A percentile compares a stretch with the other conserved stretches of the same genome.
phyloP scores from a whole-genome alignment of 768 basidiomycete species.

The Suillus discolor region DNA sequence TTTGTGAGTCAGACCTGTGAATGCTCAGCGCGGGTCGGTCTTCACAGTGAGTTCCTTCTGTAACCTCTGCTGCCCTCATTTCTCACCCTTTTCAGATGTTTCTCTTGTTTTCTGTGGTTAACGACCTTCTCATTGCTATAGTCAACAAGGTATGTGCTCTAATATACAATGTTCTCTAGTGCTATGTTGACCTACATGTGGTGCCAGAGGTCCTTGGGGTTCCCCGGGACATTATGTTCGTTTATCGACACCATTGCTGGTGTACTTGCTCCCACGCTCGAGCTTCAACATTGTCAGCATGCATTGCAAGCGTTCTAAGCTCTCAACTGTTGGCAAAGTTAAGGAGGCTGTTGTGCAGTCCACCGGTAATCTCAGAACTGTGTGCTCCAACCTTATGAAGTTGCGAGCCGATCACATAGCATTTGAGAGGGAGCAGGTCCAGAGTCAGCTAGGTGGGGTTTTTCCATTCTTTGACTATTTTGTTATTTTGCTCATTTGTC shows the following conservation, averaged over 20 bases:
- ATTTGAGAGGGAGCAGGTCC: neutral
- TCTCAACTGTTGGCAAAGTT: neutral
- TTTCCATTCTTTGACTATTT: neutral
- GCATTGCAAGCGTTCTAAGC: neutral
- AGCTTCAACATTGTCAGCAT: neutral
- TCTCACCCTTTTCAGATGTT: neutral
- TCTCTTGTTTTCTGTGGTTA: neutral
- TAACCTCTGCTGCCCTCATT: neutral
- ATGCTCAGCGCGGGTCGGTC: no score
- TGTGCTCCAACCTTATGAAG: neutral
- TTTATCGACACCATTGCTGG: neutral
- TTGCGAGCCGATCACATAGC: neutral
- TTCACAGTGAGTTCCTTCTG: neutral
- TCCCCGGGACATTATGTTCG: neutral
- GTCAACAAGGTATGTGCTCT: neutral
- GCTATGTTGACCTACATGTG: neutral
- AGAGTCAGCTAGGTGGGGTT: neutral
- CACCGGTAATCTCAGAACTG: neutral
- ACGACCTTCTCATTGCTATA: neutral
- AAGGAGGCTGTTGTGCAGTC: neutral
- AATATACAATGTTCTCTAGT: neutral
- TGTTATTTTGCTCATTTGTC: neutral
- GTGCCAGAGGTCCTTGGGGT: neutral
- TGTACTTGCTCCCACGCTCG: neutral
- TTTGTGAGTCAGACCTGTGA: no score